Evolutionary conservation across 2,329 filamentous ascomycete genomes (phyloP).

Genomic region (Ophiocordyceps australis): DNA sequence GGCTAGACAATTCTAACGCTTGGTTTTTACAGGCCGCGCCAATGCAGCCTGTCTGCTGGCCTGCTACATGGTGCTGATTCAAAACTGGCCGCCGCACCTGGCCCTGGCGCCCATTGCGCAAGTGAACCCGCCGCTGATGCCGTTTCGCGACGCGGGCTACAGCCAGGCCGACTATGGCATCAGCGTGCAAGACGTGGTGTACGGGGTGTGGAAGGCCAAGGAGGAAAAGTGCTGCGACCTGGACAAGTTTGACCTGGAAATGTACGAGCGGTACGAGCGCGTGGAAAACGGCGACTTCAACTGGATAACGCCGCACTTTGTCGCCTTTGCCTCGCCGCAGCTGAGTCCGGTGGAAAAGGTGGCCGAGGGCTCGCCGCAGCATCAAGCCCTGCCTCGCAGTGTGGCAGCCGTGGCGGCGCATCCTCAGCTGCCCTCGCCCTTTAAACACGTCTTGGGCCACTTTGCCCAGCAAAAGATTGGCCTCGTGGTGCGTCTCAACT

Average conservation of each 20-base stretch:
- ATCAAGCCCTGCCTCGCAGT: conserved; percentile 55
- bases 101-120: conserved; percentile 91
- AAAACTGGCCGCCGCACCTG: conserved; percentile 92
- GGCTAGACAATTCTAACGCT: no score
- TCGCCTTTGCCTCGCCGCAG: conserved; percentile 92
- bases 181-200: conserved; percentile 92
- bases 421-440: conserved; percentile 60
- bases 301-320: conserved; percentile 90
- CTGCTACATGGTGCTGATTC: conserved; percentile 97
- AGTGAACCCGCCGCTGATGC: conserved; percentile 94
- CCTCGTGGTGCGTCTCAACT: conserved; percentile 88
- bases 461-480: conserved; percentile 81
- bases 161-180: conserved; percentile 94
- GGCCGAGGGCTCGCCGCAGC: conserved; percentile 53
- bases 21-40: conserved; percentile 45
- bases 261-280: conserved; percentile 90
- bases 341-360: conserved; percentile 59
- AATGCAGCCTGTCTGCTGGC: conserved; percentile 91
- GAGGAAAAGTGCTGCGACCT: conserved; percentile 83
- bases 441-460: conserved; percentile 90
- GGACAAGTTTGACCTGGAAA: conserved; percentile 87
- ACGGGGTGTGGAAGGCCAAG: conserved; percentile 97
- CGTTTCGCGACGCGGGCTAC: conserved; percentile 94
- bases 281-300: conserved; percentile 99
- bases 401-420: conserved; percentile 53